Base-by-base conservation (phyloP, 2,329 filamentous ascomycete species). In the Colletotrichum trifolii region DNA sequence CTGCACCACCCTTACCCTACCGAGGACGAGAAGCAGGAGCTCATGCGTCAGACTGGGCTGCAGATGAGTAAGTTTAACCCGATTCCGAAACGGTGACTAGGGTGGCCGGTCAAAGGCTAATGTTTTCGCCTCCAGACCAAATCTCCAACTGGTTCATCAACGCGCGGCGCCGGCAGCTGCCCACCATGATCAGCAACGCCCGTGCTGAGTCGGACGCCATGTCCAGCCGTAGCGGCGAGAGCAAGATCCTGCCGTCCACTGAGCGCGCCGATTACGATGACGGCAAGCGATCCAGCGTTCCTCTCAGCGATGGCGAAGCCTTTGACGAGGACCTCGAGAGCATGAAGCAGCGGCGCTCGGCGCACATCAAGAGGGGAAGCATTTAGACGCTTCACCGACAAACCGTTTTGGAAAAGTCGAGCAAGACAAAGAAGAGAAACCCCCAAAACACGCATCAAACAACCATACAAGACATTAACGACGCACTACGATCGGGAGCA, bases 61-160 rank as follows among this genome's bases (percentile, higher is more conserved):
- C 90, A 92, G 59, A 90, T 96, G 81, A 94, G 91, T 87, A 83
- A 81, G 88, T 86, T 74, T 69, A 52, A 64, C 60, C 6, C 62
- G 25, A 47, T 45, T 54, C 40, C 15, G 59, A 33, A 57, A 39
- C 40, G 57, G 50, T 56, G 25, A 25, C 25, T 56, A 47, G 35
- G 33, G 15, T 33, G 17, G 35, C 36, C 38, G 12, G 25, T 53
- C 68, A 71, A 69, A 73, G 66, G 49, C 60, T 67, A 53, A 53
- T 63, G 57, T 43, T 49, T 42, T 42, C 42, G 52, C 54, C 54
- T 55, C 50, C 72, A 89, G 87, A 89, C 76, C 87, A 89, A 81
- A 91, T 93, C 25, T 91, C 89, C 67, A 93, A 93, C 77, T 93
- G 91, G 91, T 93, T 92, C 76, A 93, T 93, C 77, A 93, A 93